Conservation (phyloP, 371 early-diverging fungal genomes). For the Rhizomucor miehei region DNA sequence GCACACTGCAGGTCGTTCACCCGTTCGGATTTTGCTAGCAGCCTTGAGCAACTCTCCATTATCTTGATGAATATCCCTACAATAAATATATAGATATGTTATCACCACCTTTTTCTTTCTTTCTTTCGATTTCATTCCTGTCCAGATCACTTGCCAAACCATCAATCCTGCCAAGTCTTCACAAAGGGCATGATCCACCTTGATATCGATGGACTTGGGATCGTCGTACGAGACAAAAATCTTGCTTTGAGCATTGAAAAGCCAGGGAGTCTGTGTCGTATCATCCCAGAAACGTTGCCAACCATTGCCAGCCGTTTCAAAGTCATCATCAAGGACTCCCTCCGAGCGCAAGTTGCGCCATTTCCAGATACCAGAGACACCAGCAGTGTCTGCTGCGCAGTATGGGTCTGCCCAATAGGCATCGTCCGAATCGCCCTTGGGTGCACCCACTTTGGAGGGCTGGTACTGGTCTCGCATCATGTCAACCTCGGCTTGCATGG, state of each 20-base stretch:
- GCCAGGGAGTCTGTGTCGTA: conserved; percentile 68
- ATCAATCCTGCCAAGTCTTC: conserved; percentile 61
- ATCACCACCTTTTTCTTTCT: too few species aligned
- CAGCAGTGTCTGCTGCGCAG: conserved; percentile 31
- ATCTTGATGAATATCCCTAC: conserved; percentile 50
- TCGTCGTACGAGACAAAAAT: conserved; percentile 68
- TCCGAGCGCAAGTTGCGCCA: conserved; percentile 61
- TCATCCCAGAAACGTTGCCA: conserved; percentile 64
- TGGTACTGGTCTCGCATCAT: conserved; percentile 47
- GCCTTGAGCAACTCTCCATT: conserved; percentile 52
- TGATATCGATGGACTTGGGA: conserved; percentile 51
- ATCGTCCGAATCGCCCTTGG: conserved; percentile 54
- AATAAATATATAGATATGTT: too few species aligned
- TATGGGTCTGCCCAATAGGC: conserved; percentile 44
- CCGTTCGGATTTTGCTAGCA: conserved; percentile 36
- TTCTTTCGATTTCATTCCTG: too few species aligned
- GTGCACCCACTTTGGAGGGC: conserved; percentile 32
- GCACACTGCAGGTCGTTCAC: conserved; percentile 12
- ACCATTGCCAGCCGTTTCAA: conserved; percentile 38
- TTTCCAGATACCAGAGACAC: conserved; percentile 55
- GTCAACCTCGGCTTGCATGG: conserved; percentile 46
- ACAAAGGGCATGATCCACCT: conserved; percentile 53
- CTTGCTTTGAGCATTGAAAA: conserved; percentile 55
- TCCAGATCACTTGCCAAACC: conserved; percentile 66
- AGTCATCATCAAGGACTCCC: conserved; percentile 39